These are phyloP conservation scores for Spathaspora passalidarum DNA, from an alignment of 805 yeast genomes.

Conservation along the genomic window DNA sequence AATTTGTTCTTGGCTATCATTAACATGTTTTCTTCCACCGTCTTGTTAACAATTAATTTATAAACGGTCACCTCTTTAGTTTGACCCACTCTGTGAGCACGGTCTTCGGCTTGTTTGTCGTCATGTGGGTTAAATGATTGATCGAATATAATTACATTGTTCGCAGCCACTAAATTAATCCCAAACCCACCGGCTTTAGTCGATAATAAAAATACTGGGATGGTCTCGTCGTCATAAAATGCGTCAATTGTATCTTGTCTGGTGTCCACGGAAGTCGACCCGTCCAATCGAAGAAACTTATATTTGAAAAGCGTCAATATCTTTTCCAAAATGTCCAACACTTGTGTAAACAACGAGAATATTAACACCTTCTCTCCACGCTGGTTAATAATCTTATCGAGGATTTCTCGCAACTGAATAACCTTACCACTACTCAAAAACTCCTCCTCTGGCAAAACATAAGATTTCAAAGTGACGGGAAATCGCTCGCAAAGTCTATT, in stretches of 20 bases:
- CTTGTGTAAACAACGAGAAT: constrained; percentile 90
- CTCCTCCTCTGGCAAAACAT: constrained; percentile 49
- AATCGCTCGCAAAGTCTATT: constrained; percentile 70
- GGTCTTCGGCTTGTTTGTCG: constrained; percentile 97
- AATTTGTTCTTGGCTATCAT: constrained; percentile 86
- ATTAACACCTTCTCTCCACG: constrained; percentile 71
- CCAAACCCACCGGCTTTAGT: constrained; percentile 99
- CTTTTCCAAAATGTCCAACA: constrained; percentile 80
- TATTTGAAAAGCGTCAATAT: constrained; percentile 62
- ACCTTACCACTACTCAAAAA: constrained; percentile 79
- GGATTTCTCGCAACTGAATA: constrained; percentile 48
- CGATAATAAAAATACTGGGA: constrained; percentile 83
- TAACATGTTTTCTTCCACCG: constrained; percentile 88
- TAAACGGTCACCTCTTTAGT: constrained; percentile 76
- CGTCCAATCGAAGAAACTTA: constrained; percentile 84
- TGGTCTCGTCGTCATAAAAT: constrained; percentile 75
- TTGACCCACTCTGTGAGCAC: constrained; percentile 98
- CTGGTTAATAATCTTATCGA: constrained; percentile 52
- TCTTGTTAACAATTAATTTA: constrained; percentile 65
- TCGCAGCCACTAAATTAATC: constrained; percentile 93
- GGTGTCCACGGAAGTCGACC: constrained; percentile 88
- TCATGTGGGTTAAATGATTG: constrained; percentile 97
- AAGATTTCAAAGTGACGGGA: constrained; percentile 59
- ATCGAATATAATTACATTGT: constrained; percentile 86
- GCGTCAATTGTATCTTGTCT: constrained; percentile 90